phyloP scores from a whole-genome alignment of 805 yeast species.

The Candida alai region DNA sequence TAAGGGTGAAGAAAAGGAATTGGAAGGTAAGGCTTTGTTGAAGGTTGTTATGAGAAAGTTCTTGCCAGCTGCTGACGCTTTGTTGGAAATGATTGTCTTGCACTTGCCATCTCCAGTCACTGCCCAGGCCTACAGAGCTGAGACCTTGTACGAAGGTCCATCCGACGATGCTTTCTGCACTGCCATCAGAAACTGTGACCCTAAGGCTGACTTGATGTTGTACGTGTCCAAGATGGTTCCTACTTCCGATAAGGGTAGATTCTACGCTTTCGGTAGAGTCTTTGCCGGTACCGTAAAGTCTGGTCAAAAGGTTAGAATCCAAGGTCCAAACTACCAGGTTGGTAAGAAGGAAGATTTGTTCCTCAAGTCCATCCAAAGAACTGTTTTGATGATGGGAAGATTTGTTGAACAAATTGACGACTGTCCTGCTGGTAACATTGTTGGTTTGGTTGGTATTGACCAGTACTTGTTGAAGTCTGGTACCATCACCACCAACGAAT shows the following conservation, averaged over 20 bases:
- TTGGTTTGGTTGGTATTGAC: conserved; percentile 99
- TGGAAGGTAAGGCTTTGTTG: conserved; percentile 97
- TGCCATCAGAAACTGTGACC: conserved; percentile 98
- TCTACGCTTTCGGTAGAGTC: conserved; percentile 99
- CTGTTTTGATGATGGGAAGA: conserved; percentile 99
- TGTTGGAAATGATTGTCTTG: conserved; percentile 96
- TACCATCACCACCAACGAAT: conserved; percentile 95
- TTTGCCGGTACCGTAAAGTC: conserved; percentile 99
- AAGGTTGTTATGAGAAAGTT: conserved; percentile 99
- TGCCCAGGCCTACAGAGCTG: conserved; percentile 99
- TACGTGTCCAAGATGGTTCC: conserved; percentile 99
- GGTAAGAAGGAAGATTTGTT: conserved; percentile 98
- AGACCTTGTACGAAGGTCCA: conserved; percentile 99
- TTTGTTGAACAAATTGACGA: conserved; percentile 96
- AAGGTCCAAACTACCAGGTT: conserved; percentile 99
- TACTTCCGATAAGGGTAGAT: conserved; percentile 99
- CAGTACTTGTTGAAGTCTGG: conserved; percentile 99
- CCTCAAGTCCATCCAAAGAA: conserved; percentile 97
- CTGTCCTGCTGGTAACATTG: conserved; percentile 99
- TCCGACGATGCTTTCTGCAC: conserved; percentile 82
- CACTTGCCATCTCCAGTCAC: conserved; percentile 99
- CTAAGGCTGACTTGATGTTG: conserved; percentile 95
- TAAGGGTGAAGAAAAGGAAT: conserved; percentile 96
- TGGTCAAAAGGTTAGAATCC: conserved; percentile 99
- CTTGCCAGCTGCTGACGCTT: conserved; percentile 99